Percentiles rank a stretch among this genome's conserved stretches.
These are phyloP conservation scores for Candida railenensis DNA, from an alignment of 805 yeast species.

Conservation along the genomic window DNA sequence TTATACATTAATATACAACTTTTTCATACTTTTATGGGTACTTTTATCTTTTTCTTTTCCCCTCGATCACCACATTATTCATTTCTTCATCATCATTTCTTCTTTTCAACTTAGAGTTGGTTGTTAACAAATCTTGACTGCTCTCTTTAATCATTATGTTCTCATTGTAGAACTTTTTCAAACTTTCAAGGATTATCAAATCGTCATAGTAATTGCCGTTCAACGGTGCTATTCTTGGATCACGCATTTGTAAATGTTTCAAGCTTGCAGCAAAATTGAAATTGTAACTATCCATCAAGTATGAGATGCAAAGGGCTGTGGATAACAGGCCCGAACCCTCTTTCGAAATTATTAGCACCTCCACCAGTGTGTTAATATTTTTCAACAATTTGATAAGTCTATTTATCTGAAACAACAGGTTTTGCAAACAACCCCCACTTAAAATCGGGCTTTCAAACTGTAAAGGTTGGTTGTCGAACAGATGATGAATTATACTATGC, in stretches of 20 bases:
- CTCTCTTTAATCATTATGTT: conserved; percentile 28
- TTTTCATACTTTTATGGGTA: conserved; percentile 1
- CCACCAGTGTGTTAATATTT: conserved; percentile 28
- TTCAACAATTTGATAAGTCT: conserved; percentile 34
- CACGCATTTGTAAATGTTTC: conserved; percentile 17
- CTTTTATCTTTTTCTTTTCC: conserved; percentile 8
- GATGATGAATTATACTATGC: conserved; percentile 25
- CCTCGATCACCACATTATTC: conserved; percentile 7
- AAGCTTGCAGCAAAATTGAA: conserved; percentile 32
- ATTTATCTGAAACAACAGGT: conserved; percentile 35
- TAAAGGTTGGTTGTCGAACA: conserved; percentile 24
- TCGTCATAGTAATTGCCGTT: conserved; percentile 39
- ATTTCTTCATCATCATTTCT: conserved; percentile 20
- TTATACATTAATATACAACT: conserved; percentile 3
- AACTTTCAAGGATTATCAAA: conserved; percentile 35
- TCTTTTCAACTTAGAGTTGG: conserved; percentile 30
- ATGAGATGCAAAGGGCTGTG: conserved; percentile 33
- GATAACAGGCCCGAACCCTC: conserved; percentile 25
- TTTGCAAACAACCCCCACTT: conserved; percentile 32
- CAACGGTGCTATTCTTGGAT: conserved; percentile 19
- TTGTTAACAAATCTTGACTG: conserved; percentile 23
- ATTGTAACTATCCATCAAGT: conserved; percentile 40
- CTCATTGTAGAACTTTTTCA: conserved; percentile 36
- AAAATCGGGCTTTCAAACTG: conserved; percentile 32
- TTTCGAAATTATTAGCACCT: conserved; percentile 33